Evolutionary conservation across 2,329 filamentous ascomycete genomes (phyloP).

Genomic region (Periconia macrospinosa): DNA sequence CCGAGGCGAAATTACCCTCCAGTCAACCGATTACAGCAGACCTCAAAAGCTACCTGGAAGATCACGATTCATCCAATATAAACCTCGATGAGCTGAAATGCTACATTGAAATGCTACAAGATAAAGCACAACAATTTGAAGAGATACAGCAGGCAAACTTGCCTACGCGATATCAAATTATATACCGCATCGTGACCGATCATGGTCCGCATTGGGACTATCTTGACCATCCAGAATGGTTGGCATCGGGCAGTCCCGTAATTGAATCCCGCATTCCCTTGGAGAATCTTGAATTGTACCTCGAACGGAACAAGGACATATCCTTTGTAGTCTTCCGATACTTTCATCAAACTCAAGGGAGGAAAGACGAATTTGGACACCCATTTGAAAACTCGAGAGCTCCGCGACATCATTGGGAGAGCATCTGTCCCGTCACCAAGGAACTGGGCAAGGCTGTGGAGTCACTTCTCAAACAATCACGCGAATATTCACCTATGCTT

Average conservation of each 20-base stretch:
- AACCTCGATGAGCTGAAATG: neutral
- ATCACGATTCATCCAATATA: no score
- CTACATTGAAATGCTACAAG: slow-evolving; percentile 1
- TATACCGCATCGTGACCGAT: slow-evolving; percentile 2
- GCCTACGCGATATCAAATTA: slow-evolving; percentile 4
- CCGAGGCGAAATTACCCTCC: no score
- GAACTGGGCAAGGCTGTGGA: slow-evolving; percentile 1
- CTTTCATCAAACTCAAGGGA: neutral
- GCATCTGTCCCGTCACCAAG: slow-evolving; percentile 2
- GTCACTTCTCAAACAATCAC: slow-evolving; percentile 1
- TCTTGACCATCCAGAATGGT: slow-evolving; percentile 15
- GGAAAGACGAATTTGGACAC: neutral
- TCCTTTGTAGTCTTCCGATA: slow-evolving; percentile 13
- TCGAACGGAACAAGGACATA: slow-evolving; percentile 15
- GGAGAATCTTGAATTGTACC: slow-evolving; percentile 11
- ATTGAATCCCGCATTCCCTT: slow-evolving; percentile 9
- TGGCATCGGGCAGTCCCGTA: slow-evolving; percentile 1
- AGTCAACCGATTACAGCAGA: no score
- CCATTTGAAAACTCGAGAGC: neutral
- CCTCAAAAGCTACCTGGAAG: no score
- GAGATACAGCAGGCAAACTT: neutral
- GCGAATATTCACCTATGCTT: slow-evolving; percentile 4
- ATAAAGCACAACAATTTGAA: neutral
- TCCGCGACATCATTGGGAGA: slow-evolving; percentile 5
- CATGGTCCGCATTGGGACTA: slow-evolving; percentile 1